These are phyloP conservation scores for Candida wancherniae DNA, from an alignment of 805 yeast species.

Conservation along the genomic window DNA sequence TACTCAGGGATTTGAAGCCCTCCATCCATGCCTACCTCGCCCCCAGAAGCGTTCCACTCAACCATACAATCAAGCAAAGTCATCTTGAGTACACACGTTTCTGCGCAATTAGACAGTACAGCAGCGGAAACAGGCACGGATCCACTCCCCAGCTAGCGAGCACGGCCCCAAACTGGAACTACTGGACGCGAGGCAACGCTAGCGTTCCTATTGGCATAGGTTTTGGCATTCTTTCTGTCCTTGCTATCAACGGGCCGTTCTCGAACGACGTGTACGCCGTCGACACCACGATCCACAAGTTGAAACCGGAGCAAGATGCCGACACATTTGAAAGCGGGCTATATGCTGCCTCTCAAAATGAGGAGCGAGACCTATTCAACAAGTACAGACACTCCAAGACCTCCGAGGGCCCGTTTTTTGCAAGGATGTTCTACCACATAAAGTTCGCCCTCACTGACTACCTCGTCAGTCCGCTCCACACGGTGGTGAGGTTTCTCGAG, in stretches of 20 bases:
- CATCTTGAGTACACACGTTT: no score
- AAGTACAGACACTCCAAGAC: constrained; percentile 27
- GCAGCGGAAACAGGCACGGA: no score
- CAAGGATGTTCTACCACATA: constrained; percentile 34
- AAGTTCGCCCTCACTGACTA: constrained; percentile 48
- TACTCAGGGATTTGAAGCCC: no score
- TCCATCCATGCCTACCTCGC: no score
- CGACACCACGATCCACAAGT: constrained; percentile 27
- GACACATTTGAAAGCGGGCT: constrained; percentile 71
- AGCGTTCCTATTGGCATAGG: constrained; percentile 5
- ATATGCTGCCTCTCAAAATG: constrained; percentile 54
- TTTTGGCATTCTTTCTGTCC: constrained; percentile 7
- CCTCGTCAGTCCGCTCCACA: constrained; percentile 63
- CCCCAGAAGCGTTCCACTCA: no score
- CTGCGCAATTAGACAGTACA: no score
- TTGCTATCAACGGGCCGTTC: constrained; percentile 2
- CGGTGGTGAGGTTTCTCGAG: constrained; percentile 65
- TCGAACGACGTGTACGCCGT: constrained; percentile 9
- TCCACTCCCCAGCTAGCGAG: neutral
- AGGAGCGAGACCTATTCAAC: constrained; percentile 37
- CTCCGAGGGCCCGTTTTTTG: constrained; percentile 18
- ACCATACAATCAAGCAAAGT: no score
- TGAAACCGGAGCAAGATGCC: constrained; percentile 43
- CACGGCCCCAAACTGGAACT: neutral
- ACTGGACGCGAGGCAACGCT: neutral